phyloP scores from a whole-genome alignment of 352 stramenopile genomes.

The Pythium aristosporum region DNA sequence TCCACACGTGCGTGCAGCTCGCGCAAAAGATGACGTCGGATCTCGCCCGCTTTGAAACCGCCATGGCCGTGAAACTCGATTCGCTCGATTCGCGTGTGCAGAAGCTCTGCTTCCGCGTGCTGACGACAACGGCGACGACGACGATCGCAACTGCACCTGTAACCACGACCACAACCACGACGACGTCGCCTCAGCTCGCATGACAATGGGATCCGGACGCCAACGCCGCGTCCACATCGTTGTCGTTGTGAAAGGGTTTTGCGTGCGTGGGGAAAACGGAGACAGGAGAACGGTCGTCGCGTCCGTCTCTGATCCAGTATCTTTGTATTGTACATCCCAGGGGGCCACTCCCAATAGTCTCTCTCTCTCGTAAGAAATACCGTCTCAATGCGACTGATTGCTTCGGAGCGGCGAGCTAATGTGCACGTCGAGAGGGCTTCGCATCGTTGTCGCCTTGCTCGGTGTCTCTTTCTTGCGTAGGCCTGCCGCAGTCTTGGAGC shows the following conservation, averaged over 20 bases:
- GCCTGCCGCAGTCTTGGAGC: neutral
- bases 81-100: conserved; percentile 61
- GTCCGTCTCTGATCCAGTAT: neutral
- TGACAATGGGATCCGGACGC: conserved; percentile 20
- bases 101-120: conserved; percentile 50
- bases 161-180: neutral
- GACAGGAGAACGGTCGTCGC: neutral
- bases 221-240: conserved; percentile 16
- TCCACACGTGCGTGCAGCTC: conserved; percentile 23
- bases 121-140: conserved; percentile 26
- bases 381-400: conserved; percentile 30
- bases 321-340: conserved; percentile 5
- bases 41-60: conserved; percentile 48
- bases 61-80: conserved; percentile 57
- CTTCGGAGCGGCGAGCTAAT: conserved; percentile 19
- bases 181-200: conserved; percentile 14
- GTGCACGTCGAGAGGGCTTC: conserved; percentile 23
- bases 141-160: neutral
- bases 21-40: conserved; percentile 31
- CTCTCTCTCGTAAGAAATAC: conserved; percentile 8
- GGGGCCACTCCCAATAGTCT: neutral
- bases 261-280: neutral
- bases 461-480: conserved; percentile 8
- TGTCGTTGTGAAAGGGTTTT: neutral
- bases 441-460: conserved; percentile 3